Evolutionary conservation across 108 stramenopile species (phyloP), one percentile per base, ranked within the genome.

Genomic region (Conticribra guillardii): DNA sequence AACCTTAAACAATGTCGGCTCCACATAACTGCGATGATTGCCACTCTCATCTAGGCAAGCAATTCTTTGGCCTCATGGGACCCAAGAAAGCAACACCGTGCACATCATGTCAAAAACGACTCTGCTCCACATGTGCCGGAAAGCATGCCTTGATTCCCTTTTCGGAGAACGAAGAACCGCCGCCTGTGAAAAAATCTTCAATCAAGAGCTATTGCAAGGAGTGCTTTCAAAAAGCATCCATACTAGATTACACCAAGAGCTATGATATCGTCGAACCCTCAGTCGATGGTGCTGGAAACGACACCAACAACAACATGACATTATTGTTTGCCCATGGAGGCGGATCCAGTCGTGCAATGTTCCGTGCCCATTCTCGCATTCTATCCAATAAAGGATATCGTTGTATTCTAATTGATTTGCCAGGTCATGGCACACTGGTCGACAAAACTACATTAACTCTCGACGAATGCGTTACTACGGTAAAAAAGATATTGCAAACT

Each of bases 361-460:
- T 78, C 41, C 60, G 52, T 14, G 54, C 76, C 4, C 83, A 84
- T 53, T 68, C 74, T 31, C 34, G 24, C 1, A 15, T 28, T 9
- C 32, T 67, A 32, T 27, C 51, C 32, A 45, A 60, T 29, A 65
- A 63, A 24, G 44, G 61, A 4, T 64, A 73, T 58, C 28, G 64
- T 2, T 73, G 47, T 54, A 66, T 77, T 26, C 58, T 67, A 19
- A 49, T 73, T 18, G 84, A 85, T 37, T 37, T 85, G 9, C 84
- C 84, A 9, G 85, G 80, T 21, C 82, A 85, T 50, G 82, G 85
- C 0, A 78, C 82, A n/a, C 29, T 78, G 18, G 79, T 80, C 16
- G 79, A 85, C 22, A 56, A 31, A 19, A 64, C 71, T 1, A 56
- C 60, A 17, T 66, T 85, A 57, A 81, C 82, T n/a, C 53, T 83